Percentiles rank a stretch among this genome's conserved stretches.
phyloP scores from a whole-genome alignment of 2,329 filamentous ascomycete genomes.

The Eutypa lata region DNA sequence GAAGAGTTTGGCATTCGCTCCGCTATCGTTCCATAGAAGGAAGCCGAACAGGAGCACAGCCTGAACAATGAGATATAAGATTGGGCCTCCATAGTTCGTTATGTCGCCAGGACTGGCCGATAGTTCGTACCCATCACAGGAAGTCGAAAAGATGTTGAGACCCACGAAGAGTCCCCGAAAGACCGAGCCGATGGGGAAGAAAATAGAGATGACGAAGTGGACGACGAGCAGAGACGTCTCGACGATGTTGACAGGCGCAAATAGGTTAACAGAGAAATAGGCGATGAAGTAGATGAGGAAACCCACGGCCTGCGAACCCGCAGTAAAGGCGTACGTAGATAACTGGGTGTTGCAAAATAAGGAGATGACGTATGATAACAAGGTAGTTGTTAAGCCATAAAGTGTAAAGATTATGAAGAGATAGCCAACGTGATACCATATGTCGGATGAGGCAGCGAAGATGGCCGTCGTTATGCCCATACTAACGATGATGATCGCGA shows the following conservation, averaged over 20 bases:
- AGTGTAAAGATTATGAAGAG: constrained; percentile 78
- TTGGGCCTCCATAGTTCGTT: constrained; percentile 75
- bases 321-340: constrained; percentile 79
- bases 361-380: constrained; percentile 78
- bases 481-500: constrained; percentile 65
- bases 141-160: constrained; percentile 79
- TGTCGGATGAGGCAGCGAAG: constrained; percentile 60
- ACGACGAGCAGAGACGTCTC: constrained; percentile 65
- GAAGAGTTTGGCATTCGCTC: constrained; percentile 54
- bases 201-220: constrained; percentile 70
- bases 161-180: constrained; percentile 71
- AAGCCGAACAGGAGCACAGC: constrained; percentile 66
- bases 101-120: constrained; percentile 68
- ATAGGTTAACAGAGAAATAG: constrained; percentile 72
- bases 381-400: constrained; percentile 73
- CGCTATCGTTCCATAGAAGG: constrained; percentile 78
- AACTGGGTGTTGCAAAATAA: constrained; percentile 77
- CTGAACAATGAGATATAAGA: constrained; percentile 78
- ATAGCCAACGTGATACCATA: constrained; percentile 79
- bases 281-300: constrained; percentile 71
- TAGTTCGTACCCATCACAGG: constrained; percentile 65
- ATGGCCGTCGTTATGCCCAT: constrained; percentile 66
- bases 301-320: constrained; percentile 69
- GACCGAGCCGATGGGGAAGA: constrained; percentile 76
- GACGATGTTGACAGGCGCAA: constrained; percentile 65